Conservation (phyloP, 2,329 filamentous ascomycete species). For the Xylariaceae sp. region DNA sequence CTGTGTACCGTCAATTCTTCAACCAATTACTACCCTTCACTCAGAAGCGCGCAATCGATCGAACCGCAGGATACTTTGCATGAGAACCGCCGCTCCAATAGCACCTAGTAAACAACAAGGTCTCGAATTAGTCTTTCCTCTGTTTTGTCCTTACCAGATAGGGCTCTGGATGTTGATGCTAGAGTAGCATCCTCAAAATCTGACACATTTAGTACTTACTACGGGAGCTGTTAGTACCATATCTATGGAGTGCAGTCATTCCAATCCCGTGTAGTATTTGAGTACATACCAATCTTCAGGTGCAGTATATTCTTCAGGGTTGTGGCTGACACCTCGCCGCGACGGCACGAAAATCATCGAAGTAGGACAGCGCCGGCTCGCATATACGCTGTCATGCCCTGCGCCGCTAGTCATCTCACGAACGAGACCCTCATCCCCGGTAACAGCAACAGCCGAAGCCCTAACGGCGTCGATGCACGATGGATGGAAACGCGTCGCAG, state of each 20-base stretch:
- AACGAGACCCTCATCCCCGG: constrained; percentile 46
- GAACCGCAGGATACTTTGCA: constrained; percentile 41
- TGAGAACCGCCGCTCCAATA: constrained; percentile 49
- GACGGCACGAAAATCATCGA: constrained; percentile 68
- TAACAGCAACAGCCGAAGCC: constrained; percentile 55
- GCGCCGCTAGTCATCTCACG: constrained; percentile 42
- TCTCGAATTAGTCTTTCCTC: too few relatives aligned
- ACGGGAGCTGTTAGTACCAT: too few relatives aligned
- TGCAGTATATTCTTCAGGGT: constrained; percentile 61
- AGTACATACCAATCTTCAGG: constrained; percentile 47
- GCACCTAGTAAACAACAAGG: constrained; percentile 24
- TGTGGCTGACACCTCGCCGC: constrained; percentile 61
- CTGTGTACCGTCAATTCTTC: too few relatives aligned
- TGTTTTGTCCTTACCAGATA: too few relatives aligned
- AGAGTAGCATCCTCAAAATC: too few relatives aligned
- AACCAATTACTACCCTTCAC: neutral
- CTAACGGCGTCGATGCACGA: constrained; percentile 66
- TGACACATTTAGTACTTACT: too few relatives aligned
- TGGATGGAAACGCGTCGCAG: constrained; percentile 62
- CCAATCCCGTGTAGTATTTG: too few relatives aligned
- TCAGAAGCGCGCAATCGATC: constrained; percentile 27
- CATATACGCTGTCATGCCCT: constrained; percentile 55
- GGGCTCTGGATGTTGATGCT: too few relatives aligned
- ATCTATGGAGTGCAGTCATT: too few relatives aligned
- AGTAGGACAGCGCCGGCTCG: constrained; percentile 57